Conservation (phyloP, 164 flowering plant species). For the Cinnamomum micranthum region DNA sequence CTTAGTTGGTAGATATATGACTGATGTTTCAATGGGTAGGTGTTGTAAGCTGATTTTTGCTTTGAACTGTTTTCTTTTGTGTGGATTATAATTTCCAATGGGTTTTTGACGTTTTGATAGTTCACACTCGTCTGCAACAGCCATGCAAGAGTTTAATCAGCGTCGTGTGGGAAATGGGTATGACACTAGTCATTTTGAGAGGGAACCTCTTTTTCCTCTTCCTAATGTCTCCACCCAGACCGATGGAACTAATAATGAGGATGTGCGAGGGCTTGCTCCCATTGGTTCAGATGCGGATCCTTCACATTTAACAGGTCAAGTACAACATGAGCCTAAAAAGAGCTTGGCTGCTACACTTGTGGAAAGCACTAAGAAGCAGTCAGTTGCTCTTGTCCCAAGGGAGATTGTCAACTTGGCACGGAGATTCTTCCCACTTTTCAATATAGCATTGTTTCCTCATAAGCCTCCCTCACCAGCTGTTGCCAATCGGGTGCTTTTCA, state of each 20-base stretch:
- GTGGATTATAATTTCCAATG: background rate
- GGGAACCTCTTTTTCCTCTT: slow-evolving; percentile 70
- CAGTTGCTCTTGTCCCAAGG: slow-evolving; percentile 80
- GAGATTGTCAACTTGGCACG: slow-evolving; percentile 59
- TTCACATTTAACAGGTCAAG: slow-evolving; percentile 28
- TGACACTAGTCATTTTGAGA: slow-evolving; percentile 33
- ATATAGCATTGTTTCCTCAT: slow-evolving; percentile 86
- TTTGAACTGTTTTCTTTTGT: background rate
- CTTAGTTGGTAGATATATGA: slow-evolving; percentile 54
- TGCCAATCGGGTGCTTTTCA: slow-evolving; percentile 84
- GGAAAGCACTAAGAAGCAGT: slow-evolving; percentile 76
- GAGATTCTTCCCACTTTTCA: slow-evolving; percentile 70
- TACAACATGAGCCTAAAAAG: slow-evolving; percentile 42
- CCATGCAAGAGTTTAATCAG: slow-evolving; percentile 41
- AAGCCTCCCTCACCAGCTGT: slow-evolving; percentile 79
- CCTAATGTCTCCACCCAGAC: slow-evolving; percentile 20
- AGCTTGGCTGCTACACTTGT: slow-evolving; percentile 82
- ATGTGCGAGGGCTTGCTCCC: slow-evolving; percentile 12
- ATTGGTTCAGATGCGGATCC: slow-evolving; percentile 14
- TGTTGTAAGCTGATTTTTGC: background rate
- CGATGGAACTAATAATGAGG: slow-evolving; percentile 29
- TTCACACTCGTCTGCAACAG: slow-evolving; percentile 34
- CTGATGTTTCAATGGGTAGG: slow-evolving; percentile 67
- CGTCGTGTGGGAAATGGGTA: slow-evolving; percentile 34
- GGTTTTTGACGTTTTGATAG: slow-evolving; percentile 11